Conservation (phyloP, 768 basidiomycete genomes). For the Dioszegia aurantiaca region DNA sequence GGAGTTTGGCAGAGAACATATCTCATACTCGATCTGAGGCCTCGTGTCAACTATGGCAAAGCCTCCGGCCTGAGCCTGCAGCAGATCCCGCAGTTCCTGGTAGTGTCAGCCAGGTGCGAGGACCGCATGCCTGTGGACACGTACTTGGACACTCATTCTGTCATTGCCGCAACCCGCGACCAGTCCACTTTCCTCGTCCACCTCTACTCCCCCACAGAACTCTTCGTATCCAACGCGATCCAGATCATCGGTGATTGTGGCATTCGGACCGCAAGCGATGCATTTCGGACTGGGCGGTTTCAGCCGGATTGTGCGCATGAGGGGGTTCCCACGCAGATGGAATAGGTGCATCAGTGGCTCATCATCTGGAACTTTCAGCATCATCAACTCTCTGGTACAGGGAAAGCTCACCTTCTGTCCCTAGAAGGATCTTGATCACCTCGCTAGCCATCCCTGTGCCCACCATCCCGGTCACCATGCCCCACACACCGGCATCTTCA, state of each 20-base stretch:
- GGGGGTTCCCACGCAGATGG: slow-evolving; percentile 65
- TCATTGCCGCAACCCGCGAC: slow-evolving; percentile 15
- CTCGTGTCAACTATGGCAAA: slow-evolving; percentile 73
- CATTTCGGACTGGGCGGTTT: slow-evolving; percentile 69
- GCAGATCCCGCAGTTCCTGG: slow-evolving; percentile 58
- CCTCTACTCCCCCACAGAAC: slow-evolving; percentile 67
- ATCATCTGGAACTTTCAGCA: slow-evolving; percentile 55
- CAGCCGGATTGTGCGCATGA: slow-evolving; percentile 81
- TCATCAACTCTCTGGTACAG: not conserved
- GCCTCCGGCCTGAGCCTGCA: slow-evolving; percentile 25
- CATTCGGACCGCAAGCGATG: slow-evolving; percentile 64
- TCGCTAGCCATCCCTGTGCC: slow-evolving; percentile 87
- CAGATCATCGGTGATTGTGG: slow-evolving; percentile 55
- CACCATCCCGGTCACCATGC: slow-evolving; percentile 82
- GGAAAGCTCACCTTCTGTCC: slow-evolving; percentile 56
- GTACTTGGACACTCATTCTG: slow-evolving; percentile 48
- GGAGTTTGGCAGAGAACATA: slow-evolving; percentile 74
- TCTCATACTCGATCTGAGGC: slow-evolving; percentile 73
- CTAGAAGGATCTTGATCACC: slow-evolving; percentile 73
- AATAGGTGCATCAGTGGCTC: slow-evolving; percentile 69
- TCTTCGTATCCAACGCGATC: slow-evolving; percentile 72
- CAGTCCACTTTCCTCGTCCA: slow-evolving; percentile 56
- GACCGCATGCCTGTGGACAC: slow-evolving; percentile 12
- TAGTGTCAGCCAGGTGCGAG: not conserved
- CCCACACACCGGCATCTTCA: slow-evolving; percentile 83